Base-by-base conservation (phyloP, 192 early-diverging fungal species). In the Coemansia sp. region DNA sequence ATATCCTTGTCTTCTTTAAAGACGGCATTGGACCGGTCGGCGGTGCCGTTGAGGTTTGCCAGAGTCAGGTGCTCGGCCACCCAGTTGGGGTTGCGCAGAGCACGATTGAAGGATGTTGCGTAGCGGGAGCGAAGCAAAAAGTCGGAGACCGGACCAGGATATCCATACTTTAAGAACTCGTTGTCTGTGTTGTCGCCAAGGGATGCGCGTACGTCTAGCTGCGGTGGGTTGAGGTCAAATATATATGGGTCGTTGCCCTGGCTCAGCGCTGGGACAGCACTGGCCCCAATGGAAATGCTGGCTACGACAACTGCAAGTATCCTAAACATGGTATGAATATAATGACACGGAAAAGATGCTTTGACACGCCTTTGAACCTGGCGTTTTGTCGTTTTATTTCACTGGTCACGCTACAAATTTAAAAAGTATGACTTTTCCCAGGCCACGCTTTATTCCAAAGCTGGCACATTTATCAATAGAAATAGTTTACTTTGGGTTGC, bases 1-100 rank as follows among this genome's bases (percentile, higher is more conserved):
- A 98, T 84, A 0, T 59, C 56, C 0, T 58, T 23, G 55, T 98
- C 95, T 64, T 95, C 93, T 52, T 84, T 87, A 81, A 98, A 98
- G 9, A 63, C 66, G 4, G 92, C 92, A 51, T 64, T 69, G 24
- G 84, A 81, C 15, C 83, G 84, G 18, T 79, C 85, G 48, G 61
- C 81, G 11, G 70, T 55, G 54, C 73, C 67, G 67, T 85, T 84
- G 36, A 90, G 67, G 47, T 82, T 82, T n/a, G 78, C 82, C 3
- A 61, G 65, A 10, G 86, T 90, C 53, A 92, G 62, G 63, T 89
- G 87, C 69, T 90, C 88, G 54, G 86, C 86, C 4, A 87, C 87
- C 90, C 89, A 92, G 76, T 85, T 85, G 10, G 91, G 88, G 66
- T 90, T 90, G 38, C 87, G 82, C 49, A 86, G 70, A 15, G 81